These are phyloP conservation scores for Malus orientalis DNA, from an alignment of 306 rosid genomes.

Conservation along the genomic window DNA sequence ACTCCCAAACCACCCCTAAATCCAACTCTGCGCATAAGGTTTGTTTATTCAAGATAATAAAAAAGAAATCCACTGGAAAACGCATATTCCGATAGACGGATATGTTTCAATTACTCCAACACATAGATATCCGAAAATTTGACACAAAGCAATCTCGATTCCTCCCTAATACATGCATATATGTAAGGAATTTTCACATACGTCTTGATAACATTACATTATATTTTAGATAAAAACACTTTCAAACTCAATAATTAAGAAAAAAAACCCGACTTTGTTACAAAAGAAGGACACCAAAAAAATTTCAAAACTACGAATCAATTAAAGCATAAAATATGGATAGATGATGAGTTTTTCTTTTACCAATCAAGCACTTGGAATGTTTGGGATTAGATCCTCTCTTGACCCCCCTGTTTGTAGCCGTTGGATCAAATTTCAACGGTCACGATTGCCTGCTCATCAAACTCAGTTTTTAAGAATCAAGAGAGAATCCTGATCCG, in stretches of 20 bases:
- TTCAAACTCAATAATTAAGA: no score
- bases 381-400: no score
- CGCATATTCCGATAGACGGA: background rate
- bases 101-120: background rate
- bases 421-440: no score
- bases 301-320: background rate
- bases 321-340: background rate
- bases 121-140: background rate
- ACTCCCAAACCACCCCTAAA: no score
- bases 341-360: background rate
- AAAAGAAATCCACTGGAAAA: background rate
- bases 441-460: no score
- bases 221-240: no score
- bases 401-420: no score
- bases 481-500: no score
- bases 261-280: background rate
- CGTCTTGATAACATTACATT: no score
- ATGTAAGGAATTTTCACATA: no score
- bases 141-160: background rate
- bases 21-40: background rate
- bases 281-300: background rate
- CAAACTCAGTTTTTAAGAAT: no score
- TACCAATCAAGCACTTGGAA: background rate
- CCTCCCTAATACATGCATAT: background rate
- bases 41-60: background rate